These are phyloP conservation scores for Fusarium scirpi DNA, from an alignment of 2,329 filamentous ascomycete genomes.

Conservation along the genomic window DNA sequence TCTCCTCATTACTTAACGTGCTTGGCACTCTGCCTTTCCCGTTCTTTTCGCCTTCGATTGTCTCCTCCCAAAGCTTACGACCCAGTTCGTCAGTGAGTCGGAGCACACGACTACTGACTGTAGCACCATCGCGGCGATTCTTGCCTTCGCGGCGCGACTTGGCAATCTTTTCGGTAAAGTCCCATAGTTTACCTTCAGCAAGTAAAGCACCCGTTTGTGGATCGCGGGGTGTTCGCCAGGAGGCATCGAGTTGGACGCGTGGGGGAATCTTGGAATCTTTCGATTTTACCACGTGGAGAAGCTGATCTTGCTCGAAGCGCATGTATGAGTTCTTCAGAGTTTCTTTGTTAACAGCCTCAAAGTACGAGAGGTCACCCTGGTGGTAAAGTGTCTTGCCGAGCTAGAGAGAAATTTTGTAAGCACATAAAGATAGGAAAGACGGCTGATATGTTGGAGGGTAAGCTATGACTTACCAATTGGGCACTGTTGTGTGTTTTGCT, in stretches of 20 bases:
- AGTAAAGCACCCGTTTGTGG: slow-evolving; percentile 69
- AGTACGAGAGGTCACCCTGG: slow-evolving; percentile 96
- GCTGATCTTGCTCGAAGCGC: slow-evolving; percentile 90
- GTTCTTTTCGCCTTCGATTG: slow-evolving; percentile 53
- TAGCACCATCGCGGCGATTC: slow-evolving; percentile 92
- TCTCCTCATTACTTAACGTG: slow-evolving; percentile 65
- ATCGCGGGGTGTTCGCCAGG: slow-evolving; percentile 80
- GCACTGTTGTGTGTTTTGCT: slow-evolving; percentile 84
- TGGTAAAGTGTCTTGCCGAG: slow-evolving; percentile 97
- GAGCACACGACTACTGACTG: slow-evolving; percentile 85
- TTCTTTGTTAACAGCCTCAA: slow-evolving; percentile 98
- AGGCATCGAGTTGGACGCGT: slow-evolving; percentile 75
- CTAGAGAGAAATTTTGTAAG: slow-evolving; percentile 54
- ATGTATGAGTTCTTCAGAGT: slow-evolving; percentile 93
- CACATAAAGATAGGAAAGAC: not conserved
- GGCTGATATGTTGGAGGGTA: not conserved
- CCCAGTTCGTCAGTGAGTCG: slow-evolving; percentile 81
- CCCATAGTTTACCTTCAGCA: slow-evolving; percentile 84
- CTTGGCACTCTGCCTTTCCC: slow-evolving; percentile 55
- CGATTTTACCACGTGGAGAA: slow-evolving; percentile 79
- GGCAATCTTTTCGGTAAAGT: slow-evolving; percentile 90
- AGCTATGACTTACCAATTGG: slow-evolving; percentile 71
- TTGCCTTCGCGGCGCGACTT: slow-evolving; percentile 89
- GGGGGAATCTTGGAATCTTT: slow-evolving; percentile 72
- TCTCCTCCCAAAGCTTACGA: slow-evolving; percentile 73